phyloP scores from a whole-genome alignment of 2,329 filamentous ascomycete genomes.

The Penicillium brasilianum region DNA sequence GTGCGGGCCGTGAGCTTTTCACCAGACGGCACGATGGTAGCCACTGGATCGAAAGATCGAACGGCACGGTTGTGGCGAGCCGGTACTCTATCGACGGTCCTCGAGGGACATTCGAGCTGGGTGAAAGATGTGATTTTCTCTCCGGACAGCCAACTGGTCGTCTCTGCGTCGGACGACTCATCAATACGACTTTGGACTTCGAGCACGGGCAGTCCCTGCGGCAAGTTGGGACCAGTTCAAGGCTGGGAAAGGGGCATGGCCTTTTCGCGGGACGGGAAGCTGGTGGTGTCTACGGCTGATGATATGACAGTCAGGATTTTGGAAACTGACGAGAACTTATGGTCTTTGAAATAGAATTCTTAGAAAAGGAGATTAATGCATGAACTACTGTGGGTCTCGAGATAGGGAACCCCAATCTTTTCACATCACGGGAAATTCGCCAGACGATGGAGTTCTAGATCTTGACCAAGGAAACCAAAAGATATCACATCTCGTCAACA shows the following conservation, averaged over 20 bases:
- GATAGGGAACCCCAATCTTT: slow-evolving; percentile 1
- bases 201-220: slow-evolving; percentile 5
- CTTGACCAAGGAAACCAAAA: background rate
- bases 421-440: background rate
- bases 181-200: slow-evolving; percentile 34
- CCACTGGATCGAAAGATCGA: slow-evolving; percentile 26
- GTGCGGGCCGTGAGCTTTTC: slow-evolving; percentile 36
- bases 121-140: slow-evolving; percentile 16
- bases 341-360: slow-evolving; percentile 8
- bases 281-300: slow-evolving; percentile 11
- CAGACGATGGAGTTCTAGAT: background rate
- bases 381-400: background rate
- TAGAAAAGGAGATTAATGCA: slow-evolving; percentile 1
- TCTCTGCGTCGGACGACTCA: slow-evolving; percentile 22
- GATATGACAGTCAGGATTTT: slow-evolving; percentile 11
- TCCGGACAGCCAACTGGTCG: slow-evolving; percentile 12
- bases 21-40: slow-evolving; percentile 30
- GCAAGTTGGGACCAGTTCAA: slow-evolving; percentile 5
- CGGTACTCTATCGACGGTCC: slow-evolving; percentile 7
- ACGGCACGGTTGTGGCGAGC: slow-evolving; percentile 9
- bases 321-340: slow-evolving; percentile 10
- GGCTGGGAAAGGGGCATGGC: slow-evolving; percentile 12
- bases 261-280: slow-evolving; percentile 7
- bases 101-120: slow-evolving; percentile 12
- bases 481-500: background rate